These are phyloP conservation scores for Cardamine chenopodiifolia DNA, from an alignment of 345 rosid species.

Conservation along the genomic window DNA sequence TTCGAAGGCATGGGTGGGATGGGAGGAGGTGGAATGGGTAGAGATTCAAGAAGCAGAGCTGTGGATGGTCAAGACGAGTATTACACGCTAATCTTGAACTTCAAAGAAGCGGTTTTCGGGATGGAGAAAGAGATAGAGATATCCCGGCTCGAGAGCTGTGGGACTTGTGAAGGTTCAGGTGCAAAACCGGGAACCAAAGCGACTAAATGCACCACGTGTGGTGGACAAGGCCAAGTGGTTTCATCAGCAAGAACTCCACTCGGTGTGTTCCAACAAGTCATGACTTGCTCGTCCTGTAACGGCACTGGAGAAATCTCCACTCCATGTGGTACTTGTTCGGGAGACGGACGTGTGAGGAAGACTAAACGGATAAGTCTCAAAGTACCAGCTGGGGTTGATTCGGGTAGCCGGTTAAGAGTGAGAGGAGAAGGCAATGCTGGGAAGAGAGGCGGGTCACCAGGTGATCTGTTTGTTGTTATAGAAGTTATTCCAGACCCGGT, in stretches of 20 bases:
- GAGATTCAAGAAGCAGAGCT: slow-evolving; percentile 77
- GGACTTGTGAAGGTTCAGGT: slow-evolving; percentile 88
- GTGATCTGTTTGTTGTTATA: slow-evolving; percentile 86
- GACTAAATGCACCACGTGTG: slow-evolving; percentile 78
- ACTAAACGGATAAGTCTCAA: slow-evolving; percentile 89
- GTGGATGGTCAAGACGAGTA: slow-evolving; percentile 95
- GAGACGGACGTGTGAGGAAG: slow-evolving; percentile 91
- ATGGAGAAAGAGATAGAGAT: slow-evolving; percentile 93
- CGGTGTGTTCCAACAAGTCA: slow-evolving; percentile 98
- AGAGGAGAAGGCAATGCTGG: slow-evolving; percentile 95
- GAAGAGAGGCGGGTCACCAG: slow-evolving; percentile 85
- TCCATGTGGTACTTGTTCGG: slow-evolving; percentile 80
- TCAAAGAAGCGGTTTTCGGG: slow-evolving; percentile 96
- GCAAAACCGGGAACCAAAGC: slow-evolving; percentile 88
- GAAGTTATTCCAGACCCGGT: slow-evolving; percentile 84
- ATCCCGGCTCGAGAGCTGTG: slow-evolving; percentile 81
- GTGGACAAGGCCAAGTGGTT: slow-evolving; percentile 97
- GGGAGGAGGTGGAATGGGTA: slow-evolving; percentile 83
- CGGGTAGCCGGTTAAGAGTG: slow-evolving; percentile 90
- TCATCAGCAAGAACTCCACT: slow-evolving; percentile 90
- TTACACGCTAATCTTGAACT: slow-evolving; percentile 69
- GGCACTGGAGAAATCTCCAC: slow-evolving; percentile 81
- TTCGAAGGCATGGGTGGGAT: slow-evolving; percentile 89
- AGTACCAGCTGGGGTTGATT: slow-evolving; percentile 94
- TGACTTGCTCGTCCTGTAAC: slow-evolving; percentile 77